Evolutionary conservation across 129 eudicot species (phyloP).

Genomic region (Ambrosia artemisiifolia): DNA sequence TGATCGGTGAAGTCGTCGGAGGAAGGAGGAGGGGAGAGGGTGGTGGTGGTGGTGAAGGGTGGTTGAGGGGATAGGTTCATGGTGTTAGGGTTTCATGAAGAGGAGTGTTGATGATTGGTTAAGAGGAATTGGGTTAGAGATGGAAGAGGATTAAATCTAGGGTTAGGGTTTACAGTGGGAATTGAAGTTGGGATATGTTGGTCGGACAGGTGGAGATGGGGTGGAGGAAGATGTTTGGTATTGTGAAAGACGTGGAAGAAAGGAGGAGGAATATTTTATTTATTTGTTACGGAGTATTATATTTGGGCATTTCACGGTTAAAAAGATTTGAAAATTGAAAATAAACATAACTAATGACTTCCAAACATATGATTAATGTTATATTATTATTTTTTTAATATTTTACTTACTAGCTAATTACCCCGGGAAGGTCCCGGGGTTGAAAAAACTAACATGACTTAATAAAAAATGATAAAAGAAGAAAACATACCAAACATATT

Average conservation of each 20-base stretch:
- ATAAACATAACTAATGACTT: no score
- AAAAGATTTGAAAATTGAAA: no score
- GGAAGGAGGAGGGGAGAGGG: conserved; percentile 30
- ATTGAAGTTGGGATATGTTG: conserved; percentile 10
- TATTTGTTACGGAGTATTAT: no score
- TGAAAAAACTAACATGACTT: no score
- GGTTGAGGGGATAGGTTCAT: conserved; percentile 38
- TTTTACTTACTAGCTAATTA: no score
- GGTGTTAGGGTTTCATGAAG: conserved; percentile 26
- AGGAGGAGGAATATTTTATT: no score
- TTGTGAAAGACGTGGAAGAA: background rate
- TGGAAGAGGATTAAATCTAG: conserved; percentile 9
- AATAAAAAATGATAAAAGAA: no score
- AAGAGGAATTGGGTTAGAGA: background rate
- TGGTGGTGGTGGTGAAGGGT: conserved; percentile 18
- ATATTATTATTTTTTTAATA: no score
- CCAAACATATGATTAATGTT: no score
- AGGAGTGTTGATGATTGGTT: background rate
- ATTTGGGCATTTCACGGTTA: no score
- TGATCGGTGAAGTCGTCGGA: conserved; percentile 40
- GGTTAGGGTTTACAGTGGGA: conserved; percentile 33
- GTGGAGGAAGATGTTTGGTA: background rate
- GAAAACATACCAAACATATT: no score
- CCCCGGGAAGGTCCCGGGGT: no score
- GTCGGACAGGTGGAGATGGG: background rate